Evolutionary conservation across 2,329 filamentous ascomycete species (phyloP).

Genomic region (Microsporum canis): DNA sequence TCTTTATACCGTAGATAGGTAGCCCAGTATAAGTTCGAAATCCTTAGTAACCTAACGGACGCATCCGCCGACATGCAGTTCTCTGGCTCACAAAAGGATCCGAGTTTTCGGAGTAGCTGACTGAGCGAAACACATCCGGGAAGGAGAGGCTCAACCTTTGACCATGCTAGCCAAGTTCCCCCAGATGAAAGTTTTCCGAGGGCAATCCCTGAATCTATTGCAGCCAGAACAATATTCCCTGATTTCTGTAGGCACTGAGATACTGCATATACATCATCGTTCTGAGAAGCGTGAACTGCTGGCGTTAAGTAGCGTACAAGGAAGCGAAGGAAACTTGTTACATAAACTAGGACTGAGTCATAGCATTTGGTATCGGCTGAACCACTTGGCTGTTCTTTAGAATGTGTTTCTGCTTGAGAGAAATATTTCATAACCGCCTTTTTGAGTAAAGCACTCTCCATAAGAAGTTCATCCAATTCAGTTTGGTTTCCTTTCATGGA

Average conservation of each 20-base stretch:
- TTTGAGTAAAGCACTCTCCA: slow-evolving; percentile 34
- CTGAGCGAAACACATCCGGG: slow-evolving; percentile 30
- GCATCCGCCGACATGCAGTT: slow-evolving; percentile 7
- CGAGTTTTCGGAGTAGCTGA: slow-evolving; percentile 15
- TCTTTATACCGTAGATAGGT: slow-evolving; percentile 36
- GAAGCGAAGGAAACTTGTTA: slow-evolving; percentile 31
- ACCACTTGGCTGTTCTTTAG: slow-evolving; percentile 13
- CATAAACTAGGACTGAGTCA: slow-evolving; percentile 25
- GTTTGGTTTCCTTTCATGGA: slow-evolving; percentile 29
- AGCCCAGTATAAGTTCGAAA: slow-evolving; percentile 40
- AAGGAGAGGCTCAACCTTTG: slow-evolving; percentile 26
- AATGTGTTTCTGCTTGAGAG: slow-evolving; percentile 15
- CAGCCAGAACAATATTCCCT: slow-evolving; percentile 30
- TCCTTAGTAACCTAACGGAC: slow-evolving; percentile 25
- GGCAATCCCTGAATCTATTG: slow-evolving; percentile 31
- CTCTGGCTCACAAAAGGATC: slow-evolving; percentile 12
- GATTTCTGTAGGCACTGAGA: slow-evolving; percentile 23
- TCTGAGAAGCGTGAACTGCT: slow-evolving; percentile 19
- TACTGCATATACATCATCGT: slow-evolving; percentile 25
- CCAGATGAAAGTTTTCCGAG: slow-evolving; percentile 31
- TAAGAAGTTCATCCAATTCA: slow-evolving; percentile 35
- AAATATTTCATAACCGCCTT: slow-evolving; percentile 28
- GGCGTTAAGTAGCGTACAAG: slow-evolving; percentile 31
- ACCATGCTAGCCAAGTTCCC: slow-evolving; percentile 29
- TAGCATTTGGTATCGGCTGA: slow-evolving; percentile 13